phyloP scores from a whole-genome alignment of 805 yeast species.

The Alloascoidea hylecoeti region DNA sequence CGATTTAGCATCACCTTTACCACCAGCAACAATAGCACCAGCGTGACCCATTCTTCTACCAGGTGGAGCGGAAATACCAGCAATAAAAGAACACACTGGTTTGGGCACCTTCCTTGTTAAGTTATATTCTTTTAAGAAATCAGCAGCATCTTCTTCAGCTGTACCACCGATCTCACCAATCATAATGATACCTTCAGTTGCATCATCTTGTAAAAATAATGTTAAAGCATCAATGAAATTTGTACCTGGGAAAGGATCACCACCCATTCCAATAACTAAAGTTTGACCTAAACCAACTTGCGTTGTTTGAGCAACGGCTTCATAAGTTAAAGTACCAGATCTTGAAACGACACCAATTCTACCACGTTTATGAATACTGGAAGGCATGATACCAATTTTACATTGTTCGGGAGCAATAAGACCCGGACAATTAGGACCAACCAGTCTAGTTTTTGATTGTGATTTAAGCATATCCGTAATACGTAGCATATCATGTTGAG shows the following conservation, averaged over 20 bases:
- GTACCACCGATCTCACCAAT: constrained; percentile 99
- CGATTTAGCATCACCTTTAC: constrained; percentile 96
- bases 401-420: constrained; percentile 95
- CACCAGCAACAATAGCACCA: constrained; percentile 98
- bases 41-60: constrained; percentile 99
- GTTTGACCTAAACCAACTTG: constrained; percentile 92
- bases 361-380: constrained; percentile 84
- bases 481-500: constrained; percentile 96
- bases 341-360: constrained; percentile 90
- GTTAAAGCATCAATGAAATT: constrained; percentile 94
- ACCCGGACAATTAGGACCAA: constrained; percentile 99
- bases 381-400: constrained; percentile 98
- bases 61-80: constrained; percentile 98
- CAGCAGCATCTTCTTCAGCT: constrained; percentile 98
- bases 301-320: constrained; percentile 98
- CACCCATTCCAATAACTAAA: constrained; percentile 97
- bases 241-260: constrained; percentile 99
- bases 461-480: constrained; percentile 87
- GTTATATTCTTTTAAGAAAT: constrained; percentile 83
- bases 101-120: constrained; percentile 83
- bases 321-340: constrained; percentile 97
- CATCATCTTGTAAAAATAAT: constrained; percentile 77
- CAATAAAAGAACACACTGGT: constrained; percentile 97
- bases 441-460: constrained; percentile 90
- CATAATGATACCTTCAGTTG: constrained; percentile 93